A percentile compares a stretch with the other conserved stretches of the same genome.
phyloP scores from a whole-genome alignment of 2,329 filamentous ascomycete species.

The Fusarium sp. region DNA sequence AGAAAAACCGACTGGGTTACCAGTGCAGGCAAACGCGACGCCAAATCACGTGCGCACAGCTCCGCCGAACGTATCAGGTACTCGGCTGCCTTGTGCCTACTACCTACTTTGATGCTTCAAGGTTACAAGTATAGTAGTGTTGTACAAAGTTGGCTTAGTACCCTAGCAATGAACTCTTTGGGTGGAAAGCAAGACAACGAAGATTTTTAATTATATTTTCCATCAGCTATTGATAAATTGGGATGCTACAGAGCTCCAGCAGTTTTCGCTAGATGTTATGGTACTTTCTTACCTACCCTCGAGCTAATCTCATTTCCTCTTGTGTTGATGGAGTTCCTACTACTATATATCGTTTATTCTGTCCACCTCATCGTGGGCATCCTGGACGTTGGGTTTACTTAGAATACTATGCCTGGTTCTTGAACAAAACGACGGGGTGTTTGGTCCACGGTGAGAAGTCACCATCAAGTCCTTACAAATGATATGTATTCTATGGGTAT shows the following conservation, averaged over 20 bases:
- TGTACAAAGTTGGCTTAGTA: too few species aligned
- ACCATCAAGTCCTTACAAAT: conserved; percentile 7
- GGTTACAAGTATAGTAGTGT: too few species aligned
- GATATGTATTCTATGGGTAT: conserved; percentile 40
- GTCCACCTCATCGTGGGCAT: neutral
- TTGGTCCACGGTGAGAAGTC: neutral
- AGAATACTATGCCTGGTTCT: neutral
- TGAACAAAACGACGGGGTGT: neutral
- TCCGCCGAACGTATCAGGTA: neutral
- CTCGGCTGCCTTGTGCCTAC: conserved; percentile 14
- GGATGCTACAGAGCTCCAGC: neutral
- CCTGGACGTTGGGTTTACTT: neutral
- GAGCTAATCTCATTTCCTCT: neutral
- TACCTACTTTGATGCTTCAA: too few species aligned
- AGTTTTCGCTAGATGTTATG: neutral
- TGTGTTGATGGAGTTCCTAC: neutral
- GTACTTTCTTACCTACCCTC: neutral
- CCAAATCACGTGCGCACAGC: conserved; percentile 32
- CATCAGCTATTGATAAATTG: neutral
- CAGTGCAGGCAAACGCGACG: conserved; percentile 25
- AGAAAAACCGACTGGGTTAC: neutral
- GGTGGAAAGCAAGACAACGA: neutral
- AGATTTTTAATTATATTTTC: neutral
- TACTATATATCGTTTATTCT: neutral
- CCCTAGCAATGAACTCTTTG: neutral